Percentiles rank a stretch among this genome's conserved stretches.
Evolutionary conservation across 2,329 filamentous ascomycete species (phyloP).

Genomic region (Sporothrix sp.): DNA sequence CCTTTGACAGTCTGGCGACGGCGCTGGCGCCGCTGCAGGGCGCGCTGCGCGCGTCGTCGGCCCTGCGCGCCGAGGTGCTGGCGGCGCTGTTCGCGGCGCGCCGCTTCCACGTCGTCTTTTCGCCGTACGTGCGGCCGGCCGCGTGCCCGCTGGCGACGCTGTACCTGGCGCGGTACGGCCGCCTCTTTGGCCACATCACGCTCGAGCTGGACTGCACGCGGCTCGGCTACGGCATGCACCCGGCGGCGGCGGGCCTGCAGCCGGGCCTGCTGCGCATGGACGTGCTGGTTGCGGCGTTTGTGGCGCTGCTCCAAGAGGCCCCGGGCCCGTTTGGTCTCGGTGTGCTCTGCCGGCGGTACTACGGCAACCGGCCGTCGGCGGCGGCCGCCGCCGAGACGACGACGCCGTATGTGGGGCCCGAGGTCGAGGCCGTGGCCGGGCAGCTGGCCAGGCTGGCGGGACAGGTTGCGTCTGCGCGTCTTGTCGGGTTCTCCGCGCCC

Average conservation of each 20-base stretch:
- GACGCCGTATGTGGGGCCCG: conserved; percentile 21
- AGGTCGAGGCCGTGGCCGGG: conserved; percentile 23
- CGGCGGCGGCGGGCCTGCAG: conserved; percentile 19
- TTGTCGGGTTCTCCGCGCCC: conserved; percentile 26
- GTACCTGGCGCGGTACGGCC: conserved; percentile 28
- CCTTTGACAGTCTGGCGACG: conserved; percentile 24
- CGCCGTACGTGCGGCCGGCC: conserved; percentile 26
- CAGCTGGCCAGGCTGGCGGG: conserved; percentile 24
- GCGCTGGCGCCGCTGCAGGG: conserved; percentile 16
- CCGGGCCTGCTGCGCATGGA: conserved; percentile 22
- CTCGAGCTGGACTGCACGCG: conserved; percentile 34
- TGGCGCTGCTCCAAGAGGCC: conserved; percentile 17
- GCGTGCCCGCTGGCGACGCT: conserved; percentile 28
- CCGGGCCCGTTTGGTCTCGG: neutral
- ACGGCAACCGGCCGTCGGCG: conserved; percentile 15
- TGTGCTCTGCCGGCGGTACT: conserved; percentile 6
- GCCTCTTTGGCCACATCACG: conserved; percentile 28
- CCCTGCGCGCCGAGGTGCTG: conserved; percentile 30
- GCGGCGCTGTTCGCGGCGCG: conserved; percentile 26
- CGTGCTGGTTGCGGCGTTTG: conserved; percentile 23
- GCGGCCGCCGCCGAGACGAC: neutral
- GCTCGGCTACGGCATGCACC: conserved; percentile 25
- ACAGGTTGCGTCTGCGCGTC: conserved; percentile 25
- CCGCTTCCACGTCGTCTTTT: conserved; percentile 31
- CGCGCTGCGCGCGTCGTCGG: conserved; percentile 16